Conservation (phyloP, 192 early-diverging fungal genomes). For the Dissophora ornata region DNA sequence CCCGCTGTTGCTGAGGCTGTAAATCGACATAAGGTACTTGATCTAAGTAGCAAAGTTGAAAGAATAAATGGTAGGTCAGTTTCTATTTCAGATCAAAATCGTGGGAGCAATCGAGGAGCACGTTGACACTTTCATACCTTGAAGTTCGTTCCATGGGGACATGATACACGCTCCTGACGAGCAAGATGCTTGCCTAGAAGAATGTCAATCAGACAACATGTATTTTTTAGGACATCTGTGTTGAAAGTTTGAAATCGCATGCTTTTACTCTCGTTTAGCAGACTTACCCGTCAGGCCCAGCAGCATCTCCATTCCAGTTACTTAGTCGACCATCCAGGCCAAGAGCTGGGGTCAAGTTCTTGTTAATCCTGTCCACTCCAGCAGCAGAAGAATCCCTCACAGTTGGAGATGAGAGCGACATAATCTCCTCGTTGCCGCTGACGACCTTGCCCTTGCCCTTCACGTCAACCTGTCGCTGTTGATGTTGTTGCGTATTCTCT, state of each 20-base stretch:
- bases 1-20: slow-evolving; percentile 39
- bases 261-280: slow-evolving; percentile 34
- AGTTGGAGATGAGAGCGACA: no score
- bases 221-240: not conserved
- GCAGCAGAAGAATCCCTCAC: no score
- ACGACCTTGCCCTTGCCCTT: slow-evolving; percentile 32
- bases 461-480: not conserved
- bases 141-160: slow-evolving; percentile 51
- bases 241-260: no score
- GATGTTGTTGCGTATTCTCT: not conserved
- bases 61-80: not conserved
- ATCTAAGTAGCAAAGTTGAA: slow-evolving; percentile 7
- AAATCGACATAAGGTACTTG: slow-evolving; percentile 16
- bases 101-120: no score
- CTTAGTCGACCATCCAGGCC: slow-evolving; percentile 47
- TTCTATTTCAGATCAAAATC: no score
- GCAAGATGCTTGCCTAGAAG: slow-evolving; percentile 42
- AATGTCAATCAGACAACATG: no score
- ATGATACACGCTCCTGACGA: slow-evolving; percentile 39
- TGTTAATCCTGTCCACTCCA: not conserved
- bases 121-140: slow-evolving; percentile 35
- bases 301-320: slow-evolving; percentile 46
- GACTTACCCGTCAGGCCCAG: slow-evolving; percentile 43
- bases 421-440: not conserved
- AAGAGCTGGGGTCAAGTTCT: slow-evolving; percentile 19